Evolutionary conservation across 75 land plant genomes (phyloP), one percentile per base, ranked within the genome.

Genomic region (Cunninghamia lanceolata): DNA sequence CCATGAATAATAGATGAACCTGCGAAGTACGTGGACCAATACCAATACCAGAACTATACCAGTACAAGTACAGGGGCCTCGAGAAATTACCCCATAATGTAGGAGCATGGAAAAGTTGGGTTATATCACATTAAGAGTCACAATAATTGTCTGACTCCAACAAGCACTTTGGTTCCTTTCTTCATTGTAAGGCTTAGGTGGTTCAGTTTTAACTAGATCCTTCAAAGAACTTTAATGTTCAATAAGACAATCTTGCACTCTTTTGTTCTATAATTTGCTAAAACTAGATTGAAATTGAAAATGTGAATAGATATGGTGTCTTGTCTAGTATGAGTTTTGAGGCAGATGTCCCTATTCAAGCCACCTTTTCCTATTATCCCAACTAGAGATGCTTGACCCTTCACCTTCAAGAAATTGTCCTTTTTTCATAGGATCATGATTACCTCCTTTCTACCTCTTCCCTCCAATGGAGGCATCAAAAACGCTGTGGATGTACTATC

Each of bases 91-190:
- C 63, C 25, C 0, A 21, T 56, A 21, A 56, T 56, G 63, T 19
- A 38, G 28, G 28, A 77, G 46, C 28, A 40, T 77, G 43, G 9
- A 77, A 76, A 17, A 76, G 34, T 76, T 16, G 16, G 42, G 32
- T 7, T 40, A 78, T 39, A 19, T 40, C 43, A 25, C 45, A 39
- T 78, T 7, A 40, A 1, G 21, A 79, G 30, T 79, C 47, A 46
- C 47, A 43, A 43, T 17, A 42, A 35, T 43, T 10, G 14, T 40
- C 82, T 43, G 47, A 25, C 4, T 78, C 9, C 46, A 43, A 25
- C 43, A 13, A 79, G 47, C 46, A 79, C 82, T 79, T 79, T 9
- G 28, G n/a, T 79, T 79, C 82, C 11, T 78, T 78, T 47, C 30
- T 43, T 43, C 43, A 40, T 32, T 19, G 34, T 56, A 70, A 70